Evolutionary conservation across 345 rosid genomes (phyloP), one percentile per base, ranked within the genome.

Genomic region (Sisymbrium altissimum): DNA sequence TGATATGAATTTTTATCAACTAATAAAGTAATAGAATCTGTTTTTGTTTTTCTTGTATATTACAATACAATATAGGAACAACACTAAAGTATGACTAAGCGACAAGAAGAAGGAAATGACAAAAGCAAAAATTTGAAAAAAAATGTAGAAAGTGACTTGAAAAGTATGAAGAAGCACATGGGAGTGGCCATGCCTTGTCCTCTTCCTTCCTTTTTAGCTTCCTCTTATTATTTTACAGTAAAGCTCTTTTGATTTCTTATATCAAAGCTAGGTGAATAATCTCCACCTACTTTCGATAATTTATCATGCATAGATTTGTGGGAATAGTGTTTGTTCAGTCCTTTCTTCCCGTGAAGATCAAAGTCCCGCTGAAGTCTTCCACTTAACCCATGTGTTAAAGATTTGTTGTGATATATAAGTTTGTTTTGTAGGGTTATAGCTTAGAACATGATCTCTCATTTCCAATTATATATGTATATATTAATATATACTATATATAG

Each of bases 121-220:
- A 60, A 68, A 52, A 53, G 64, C 64, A 61, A 50, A 75, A 49
- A 12, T 9, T 60, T 8, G 29, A 27, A n/a, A 40, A 17, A 9
- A 67, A 67, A 49, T 3, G 14, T 8, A 39, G 30, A 54, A 75
- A 68, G 79, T 52, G 64, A 68, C 67, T 32, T 39, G 25, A 60
- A 68, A 68, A 53, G 74, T 68, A 52, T 10, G 48, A 61, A 39
- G 74, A 68, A 17, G 74, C 74, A 69, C 79, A 75, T 75, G 74
- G 74, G 79, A 60, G 49, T 68, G 74, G 50, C 64, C 79, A 53
- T 69, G 74, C 74, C 15, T 60, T 75, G 74, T 75, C 79, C 25
- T 60, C 64, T 53, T 33, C 35, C 68, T 75, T 68, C 46, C 30
- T 52, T 62, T 52, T 10, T 27, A 46, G 41, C 32, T 25, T 58